Conservation (phyloP, 2,329 filamentous ascomycete genomes). For the Rutstroemia sp. region DNA sequence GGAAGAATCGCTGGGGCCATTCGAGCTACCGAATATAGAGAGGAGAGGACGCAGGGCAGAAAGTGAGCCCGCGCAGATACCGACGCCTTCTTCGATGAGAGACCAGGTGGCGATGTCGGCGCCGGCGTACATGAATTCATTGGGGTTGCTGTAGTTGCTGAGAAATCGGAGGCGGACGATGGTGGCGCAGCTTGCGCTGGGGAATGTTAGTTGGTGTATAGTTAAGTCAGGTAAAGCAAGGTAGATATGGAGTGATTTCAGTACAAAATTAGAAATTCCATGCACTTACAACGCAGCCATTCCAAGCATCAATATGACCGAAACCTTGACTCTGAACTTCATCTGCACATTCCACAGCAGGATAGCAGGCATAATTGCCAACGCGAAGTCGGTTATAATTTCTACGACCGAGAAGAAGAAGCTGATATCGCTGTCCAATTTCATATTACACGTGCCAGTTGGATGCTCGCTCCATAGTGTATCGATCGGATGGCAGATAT, state of each 20-base stretch:
- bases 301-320: conserved; percentile 24
- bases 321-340: conserved; percentile 33
- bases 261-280: too few species aligned
- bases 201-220: conserved; percentile 11
- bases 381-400: conserved; percentile 34
- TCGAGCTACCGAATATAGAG: conserved; percentile 31
- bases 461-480: conserved; percentile 23
- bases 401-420: conserved; percentile 33
- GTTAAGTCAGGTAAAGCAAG: background rate
- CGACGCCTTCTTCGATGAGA: conserved; percentile 41
- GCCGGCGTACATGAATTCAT: conserved; percentile 35
- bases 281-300: conserved; percentile 33
- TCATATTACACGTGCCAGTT: conserved; percentile 23
- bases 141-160: conserved; percentile 33
- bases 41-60: conserved; percentile 18
- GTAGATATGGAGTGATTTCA: background rate
- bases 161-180: conserved; percentile 39
- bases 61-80: conserved; percentile 41
- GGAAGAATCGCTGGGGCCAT: background rate
- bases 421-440: conserved; percentile 28
- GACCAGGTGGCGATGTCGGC: conserved; percentile 39
- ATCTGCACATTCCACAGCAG: conserved; percentile 36
- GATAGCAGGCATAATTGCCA: conserved; percentile 34
- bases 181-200: conserved; percentile 31
- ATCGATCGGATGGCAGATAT: conserved; percentile 29